Base-by-base conservation (phyloP, 1,284 basidiomycete species). In the Moesziomyces parantarcticus region DNA sequence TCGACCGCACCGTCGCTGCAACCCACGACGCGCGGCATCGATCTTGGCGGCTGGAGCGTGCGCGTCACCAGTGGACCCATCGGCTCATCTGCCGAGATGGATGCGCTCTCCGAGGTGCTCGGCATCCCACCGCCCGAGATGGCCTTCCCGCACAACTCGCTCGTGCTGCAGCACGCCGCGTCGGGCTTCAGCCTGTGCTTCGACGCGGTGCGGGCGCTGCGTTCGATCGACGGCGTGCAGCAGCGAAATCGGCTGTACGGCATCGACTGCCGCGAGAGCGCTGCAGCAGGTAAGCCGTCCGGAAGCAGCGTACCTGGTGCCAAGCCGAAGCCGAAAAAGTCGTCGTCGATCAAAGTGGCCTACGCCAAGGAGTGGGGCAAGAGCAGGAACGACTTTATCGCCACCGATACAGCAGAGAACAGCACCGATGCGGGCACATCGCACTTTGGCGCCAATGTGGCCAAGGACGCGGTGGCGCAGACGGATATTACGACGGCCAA, bases 361-460 rank as follows among this genome's bases (percentile, higher is more conserved):
- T 92, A 99, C 85, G 94, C 96, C 0, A 92, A 97, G 60, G 91
- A 91, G 58, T 99, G 96, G 96, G 86, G 94, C 63, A 89, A 89
- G 84, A 94, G 92, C 84, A 89, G 94, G 91, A 92, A 57, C 52
- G 86, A 72, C 4, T 58, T 57, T 18, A 48, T 53, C 42, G 45
- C 52, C 20, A 22, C 53, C 20, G n/a, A 3, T 29, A 3, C 52
- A 3, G 23, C 34, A 3, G 23, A 25, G 18, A 43, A 22, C 18
- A 49, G 34, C 6, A 22, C 22, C 5, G 36, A 13, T 10, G 22
- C 42, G 8, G 36, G 21, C 1, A 11, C 50, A 1, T 77, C 76
- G 45, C 69, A 75, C 50, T 78, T 78, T 52, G 74, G 76, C 20
- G 50, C 41, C 1, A 58, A 45, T 18, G 56, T 58, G 5, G 69